Evolutionary conservation across 2,329 filamentous ascomycete species (phyloP), one percentile per base, ranked within the genome.

Genomic region (Talaromyces albobiverticillius): DNA sequence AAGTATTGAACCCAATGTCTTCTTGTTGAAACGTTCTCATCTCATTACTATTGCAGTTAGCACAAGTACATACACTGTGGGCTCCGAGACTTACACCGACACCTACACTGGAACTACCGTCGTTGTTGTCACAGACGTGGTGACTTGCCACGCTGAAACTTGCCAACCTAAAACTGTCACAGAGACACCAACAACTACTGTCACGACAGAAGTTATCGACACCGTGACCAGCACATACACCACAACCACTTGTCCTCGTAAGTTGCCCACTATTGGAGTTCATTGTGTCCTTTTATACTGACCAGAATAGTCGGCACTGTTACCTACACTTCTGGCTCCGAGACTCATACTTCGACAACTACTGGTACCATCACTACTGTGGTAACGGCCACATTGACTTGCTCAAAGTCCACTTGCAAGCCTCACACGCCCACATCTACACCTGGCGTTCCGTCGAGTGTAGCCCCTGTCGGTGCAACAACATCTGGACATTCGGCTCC

Each of bases 231-330:
- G 42, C 9, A 36, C 51, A 3, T 46, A 46, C 31, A 51, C 34
- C 23, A 55, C 53, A 13, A 55, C 53, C 13, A 55, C 47, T 22
- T 55, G 53, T 32, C 53, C 55, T 8, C 50, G 54, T 56, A 56
- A 26, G 54, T 48, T 23, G 1, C 18, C n/a, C 7, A 10, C 29
- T 31, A 23, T n/a, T 10, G 13, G 16, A 31, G 8, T 20, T 36
- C n/a, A 8, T 16, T 38, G 3, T 22, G 18, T 13, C 9, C 6
- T 13, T 16, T 10, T 40, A 11, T 40, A 10, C 36, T 40, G 36
- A 40, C 36, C 18, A 1, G 16, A 4, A 22, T 45, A 54, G 46
- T 48, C 25, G 46, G 47, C 34, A 34, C 22, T 22, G n/a, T 14
- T 20, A 49, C 51, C 2, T 22, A 31, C 29, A 49, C 45, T 38